Percentiles rank a stretch among this genome's conserved stretches.
phyloP scores from a whole-genome alignment of 1,139 yeast genomes.

The Zygosaccharomyces sapae region DNA sequence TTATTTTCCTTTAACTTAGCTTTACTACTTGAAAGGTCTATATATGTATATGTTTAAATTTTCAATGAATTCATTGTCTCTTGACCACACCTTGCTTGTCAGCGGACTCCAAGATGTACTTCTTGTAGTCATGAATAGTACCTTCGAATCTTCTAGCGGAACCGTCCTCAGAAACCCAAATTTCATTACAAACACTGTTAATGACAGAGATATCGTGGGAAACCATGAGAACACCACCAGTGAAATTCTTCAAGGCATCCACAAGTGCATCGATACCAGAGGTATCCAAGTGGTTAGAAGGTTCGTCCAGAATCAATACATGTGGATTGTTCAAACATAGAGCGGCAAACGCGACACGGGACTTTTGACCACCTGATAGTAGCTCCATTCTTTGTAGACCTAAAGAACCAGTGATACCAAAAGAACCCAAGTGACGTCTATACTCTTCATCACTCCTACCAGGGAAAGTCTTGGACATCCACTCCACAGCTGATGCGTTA shows the following conservation, averaged over 20 bases:
- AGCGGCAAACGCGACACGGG: conserved; percentile 97
- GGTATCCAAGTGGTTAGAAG: conserved; percentile 97
- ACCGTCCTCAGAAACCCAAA: conserved; percentile 91
- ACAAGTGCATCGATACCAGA: conserved; percentile 95
- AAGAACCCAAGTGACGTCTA: conserved; percentile 92
- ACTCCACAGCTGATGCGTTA: conserved; percentile 78
- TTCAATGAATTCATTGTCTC: conserved; percentile 48
- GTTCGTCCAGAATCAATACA: conserved; percentile 89
- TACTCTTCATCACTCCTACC: conserved; percentile 96
- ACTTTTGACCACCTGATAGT: conserved; percentile 96
- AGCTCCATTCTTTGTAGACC: conserved; percentile 88
- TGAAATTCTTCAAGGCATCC: conserved; percentile 78
- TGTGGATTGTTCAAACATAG: conserved; percentile 90
- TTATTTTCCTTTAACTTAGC: conserved; percentile 1
- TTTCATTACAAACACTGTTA: conserved; percentile 81
- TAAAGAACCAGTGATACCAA: conserved; percentile 92
- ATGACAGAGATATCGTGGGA: conserved; percentile 95
- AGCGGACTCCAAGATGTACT: conserved; percentile 74
- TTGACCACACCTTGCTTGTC: conserved; percentile 85
- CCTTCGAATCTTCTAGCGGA: conserved; percentile 79
- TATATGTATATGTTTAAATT: neutral
- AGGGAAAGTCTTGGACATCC: conserved; percentile 89
- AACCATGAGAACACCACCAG: conserved; percentile 96
- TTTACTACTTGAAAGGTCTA: neutral
- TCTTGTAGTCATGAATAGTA: conserved; percentile 80